Evolutionary conservation across 1,284 basidiomycete species (phyloP).

Genomic region (Rhodotorula sp.): DNA sequence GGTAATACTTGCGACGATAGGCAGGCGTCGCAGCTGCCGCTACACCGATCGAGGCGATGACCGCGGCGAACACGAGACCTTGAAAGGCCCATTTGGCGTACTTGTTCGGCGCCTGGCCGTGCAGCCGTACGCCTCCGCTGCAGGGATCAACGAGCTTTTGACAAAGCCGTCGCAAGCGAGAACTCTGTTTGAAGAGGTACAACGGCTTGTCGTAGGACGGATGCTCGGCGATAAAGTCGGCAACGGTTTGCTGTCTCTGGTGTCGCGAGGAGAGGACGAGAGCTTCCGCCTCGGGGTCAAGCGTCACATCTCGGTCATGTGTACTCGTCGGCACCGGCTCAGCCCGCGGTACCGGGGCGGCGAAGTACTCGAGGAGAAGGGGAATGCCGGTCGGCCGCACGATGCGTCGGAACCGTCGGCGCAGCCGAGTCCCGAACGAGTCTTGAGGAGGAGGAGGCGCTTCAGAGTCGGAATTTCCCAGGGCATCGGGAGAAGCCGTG

Average conservation of each 20-base stretch:
- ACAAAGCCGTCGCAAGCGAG: conserved; percentile 69
- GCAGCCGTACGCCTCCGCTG: conserved; percentile 56
- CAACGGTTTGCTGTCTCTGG: conserved; percentile 57
- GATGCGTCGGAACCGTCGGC: background rate
- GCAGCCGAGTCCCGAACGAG: background rate
- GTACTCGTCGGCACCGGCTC: background rate
- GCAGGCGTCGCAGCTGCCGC: conserved; percentile 81
- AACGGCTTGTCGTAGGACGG: conserved; percentile 88
- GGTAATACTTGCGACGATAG: conserved; percentile 76
- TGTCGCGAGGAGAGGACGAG: background rate
- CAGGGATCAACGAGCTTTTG: conserved; percentile 81
- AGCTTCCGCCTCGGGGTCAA: conserved; percentile 1
- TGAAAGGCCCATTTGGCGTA: conserved; percentile 72
- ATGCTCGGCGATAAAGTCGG: conserved; percentile 83
- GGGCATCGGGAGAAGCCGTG: conserved; percentile 4
- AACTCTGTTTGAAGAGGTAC: conserved; percentile 84
- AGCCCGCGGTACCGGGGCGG: background rate
- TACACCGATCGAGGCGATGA: conserved; percentile 79
- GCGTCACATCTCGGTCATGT: conserved; percentile 6
- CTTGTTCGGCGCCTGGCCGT: conserved; percentile 44
- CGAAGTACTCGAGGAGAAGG: background rate
- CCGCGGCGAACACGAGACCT: conserved; percentile 68
- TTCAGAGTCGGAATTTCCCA: background rate
- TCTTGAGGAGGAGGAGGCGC: background rate
- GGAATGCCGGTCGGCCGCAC: background rate